Base-by-base conservation (phyloP, 306 rosid genomes). In the Malus fusca region DNA sequence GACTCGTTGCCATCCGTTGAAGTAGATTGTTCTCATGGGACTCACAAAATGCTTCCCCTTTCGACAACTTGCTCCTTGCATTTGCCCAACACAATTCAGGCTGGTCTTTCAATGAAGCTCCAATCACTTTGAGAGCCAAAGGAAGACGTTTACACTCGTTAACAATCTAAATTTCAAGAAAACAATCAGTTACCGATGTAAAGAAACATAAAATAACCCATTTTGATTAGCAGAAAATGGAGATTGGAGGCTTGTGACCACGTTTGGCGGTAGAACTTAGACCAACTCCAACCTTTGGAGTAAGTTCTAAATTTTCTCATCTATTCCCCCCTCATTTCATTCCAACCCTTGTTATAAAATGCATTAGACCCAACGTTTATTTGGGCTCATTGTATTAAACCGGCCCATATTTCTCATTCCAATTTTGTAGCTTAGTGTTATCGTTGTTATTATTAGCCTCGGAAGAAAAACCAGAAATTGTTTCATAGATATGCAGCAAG, bases 41-140 rank as follows among this genome's bases (percentile, higher is more conserved):
- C 72, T 92, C 97, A 11, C 90, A 82, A 11, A 94, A 88, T 10
- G 90, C 80, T 60, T 88, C 95, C 35, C 98, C 96, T 71, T 84
- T 87, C 15, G 97, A 83, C 61, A 94, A 75, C 84, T 90, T 86
- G 75, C 79, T 88, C 79, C 82, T 83, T 37, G 93, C 98, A 77
- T 91, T 80, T 21, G 46, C 68, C 98, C 98, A 92, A 64, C 80
- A 88, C 93, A 84, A 82, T 75, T 92, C 97, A 12, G 88, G 42
- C 44, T 90, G 96, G 61, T 81, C 93, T n/a, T 90, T 55, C 43
- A 92, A 73, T 4, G 96, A 94, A 28, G 98, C 94, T 71, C 98
- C 98, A n/a, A 90, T 92, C 69, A 94, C 97, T 84, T 94, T 94
- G 4, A 94, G 97, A 46, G 98, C 98, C 69, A 92, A 69, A 1